Conservation (phyloP, 768 basidiomycete species). For the Leccinum aurantiacum region DNA sequence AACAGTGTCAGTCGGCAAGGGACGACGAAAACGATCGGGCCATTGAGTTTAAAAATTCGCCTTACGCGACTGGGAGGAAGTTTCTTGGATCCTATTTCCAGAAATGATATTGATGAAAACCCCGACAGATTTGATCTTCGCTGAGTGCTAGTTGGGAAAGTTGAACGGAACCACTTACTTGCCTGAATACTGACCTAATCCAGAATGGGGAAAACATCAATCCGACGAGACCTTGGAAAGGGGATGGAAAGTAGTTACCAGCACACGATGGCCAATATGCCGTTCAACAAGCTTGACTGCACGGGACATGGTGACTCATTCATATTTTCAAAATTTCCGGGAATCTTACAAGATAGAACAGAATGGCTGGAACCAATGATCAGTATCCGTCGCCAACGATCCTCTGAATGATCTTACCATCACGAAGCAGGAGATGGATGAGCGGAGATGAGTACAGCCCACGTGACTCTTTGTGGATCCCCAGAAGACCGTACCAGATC, state of each 20-base stretch:
- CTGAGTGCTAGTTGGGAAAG: not conserved
- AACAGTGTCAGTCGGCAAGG: not conserved
- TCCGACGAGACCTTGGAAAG: not conserved
- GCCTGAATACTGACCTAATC: not conserved
- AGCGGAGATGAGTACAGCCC: not conserved
- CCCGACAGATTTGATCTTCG: not conserved
- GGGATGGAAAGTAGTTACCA: not conserved
- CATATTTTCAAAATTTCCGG: not conserved
- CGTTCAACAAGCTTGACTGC: not conserved
- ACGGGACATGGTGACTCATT: not conserved
- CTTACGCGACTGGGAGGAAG: conserved; percentile 6
- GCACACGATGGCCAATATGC: not conserved
- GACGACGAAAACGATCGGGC: not conserved
- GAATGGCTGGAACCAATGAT: not conserved
- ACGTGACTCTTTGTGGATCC: not conserved
- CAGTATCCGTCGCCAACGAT: not conserved
- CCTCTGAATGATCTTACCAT: conserved; percentile 2
- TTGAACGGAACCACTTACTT: not conserved
- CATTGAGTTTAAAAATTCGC: not conserved
- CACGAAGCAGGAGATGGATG: conserved; percentile 8
- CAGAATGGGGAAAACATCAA: not conserved
- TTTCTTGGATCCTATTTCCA: conserved; percentile 14
- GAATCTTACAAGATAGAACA: conserved; percentile 4
- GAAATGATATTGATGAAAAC: not conserved
- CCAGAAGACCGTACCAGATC: conserved; percentile 8